Conservation (phyloP, 164 flowering plant genomes). For the Aristolochia fimbriata region DNA sequence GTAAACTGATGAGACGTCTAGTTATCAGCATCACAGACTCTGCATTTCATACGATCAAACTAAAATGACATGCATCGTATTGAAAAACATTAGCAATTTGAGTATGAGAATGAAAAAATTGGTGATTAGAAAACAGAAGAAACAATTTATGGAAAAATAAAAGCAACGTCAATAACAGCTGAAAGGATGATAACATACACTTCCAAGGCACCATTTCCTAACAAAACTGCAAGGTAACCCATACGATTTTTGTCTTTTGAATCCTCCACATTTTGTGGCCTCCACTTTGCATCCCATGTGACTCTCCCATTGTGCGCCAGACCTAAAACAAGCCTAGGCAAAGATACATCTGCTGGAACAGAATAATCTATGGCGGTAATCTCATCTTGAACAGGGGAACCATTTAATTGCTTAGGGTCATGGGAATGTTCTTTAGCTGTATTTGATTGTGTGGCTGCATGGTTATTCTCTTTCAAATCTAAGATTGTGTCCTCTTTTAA, state of each 20-base stretch:
- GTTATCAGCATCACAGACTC: too few species aligned
- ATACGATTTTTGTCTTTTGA: slow-evolving; percentile 34
- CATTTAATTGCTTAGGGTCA: too few species aligned
- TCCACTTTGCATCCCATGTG: slow-evolving; percentile 98
- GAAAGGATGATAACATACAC: slow-evolving; percentile 47
- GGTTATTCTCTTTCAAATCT: too few species aligned
- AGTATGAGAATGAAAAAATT: neutral
- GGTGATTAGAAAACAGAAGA: neutral
- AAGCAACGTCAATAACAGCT: neutral
- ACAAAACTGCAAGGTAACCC: slow-evolving; percentile 92
- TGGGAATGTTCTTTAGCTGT: too few species aligned
- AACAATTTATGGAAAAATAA: slow-evolving; percentile 3
- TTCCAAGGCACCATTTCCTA: slow-evolving; percentile 92
- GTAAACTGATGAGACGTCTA: too few species aligned
- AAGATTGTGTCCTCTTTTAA: too few species aligned
- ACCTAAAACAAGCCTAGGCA: slow-evolving; percentile 67
- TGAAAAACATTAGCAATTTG: too few species aligned
- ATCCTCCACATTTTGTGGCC: slow-evolving; percentile 29
- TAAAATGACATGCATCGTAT: neutral
- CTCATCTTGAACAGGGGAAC: too few species aligned
- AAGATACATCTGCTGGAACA: slow-evolving; percentile 34
- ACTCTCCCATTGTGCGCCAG: slow-evolving; percentile 95
- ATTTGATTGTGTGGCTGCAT: too few species aligned
- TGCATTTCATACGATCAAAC: neutral
- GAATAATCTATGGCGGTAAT: slow-evolving; percentile 3